Evolutionary conservation across 179 eudicot genomes (phyloP), one percentile per base, ranked within the genome.

Genomic region (Actinidia polygama): DNA sequence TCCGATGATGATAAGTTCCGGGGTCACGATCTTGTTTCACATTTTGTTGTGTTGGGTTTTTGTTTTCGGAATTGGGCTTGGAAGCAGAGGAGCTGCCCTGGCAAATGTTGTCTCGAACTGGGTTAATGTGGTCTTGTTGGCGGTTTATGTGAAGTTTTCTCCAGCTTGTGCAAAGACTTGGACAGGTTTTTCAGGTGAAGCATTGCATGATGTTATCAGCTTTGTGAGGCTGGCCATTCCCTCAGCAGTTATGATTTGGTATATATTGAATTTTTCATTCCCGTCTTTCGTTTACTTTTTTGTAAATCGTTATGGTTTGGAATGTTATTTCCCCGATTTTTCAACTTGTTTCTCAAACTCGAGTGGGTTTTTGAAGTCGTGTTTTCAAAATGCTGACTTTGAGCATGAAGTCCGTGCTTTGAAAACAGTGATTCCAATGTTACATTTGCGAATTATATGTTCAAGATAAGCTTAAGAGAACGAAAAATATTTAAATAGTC

Each of bases 161-260:
- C 75, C 90, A 6, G 68, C 85, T 2, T 92, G 91, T 77, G 26
- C 46, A 1, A 82, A 90, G 64, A 92, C 92, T 3, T 90, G 93
- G 92, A 87, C 93, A 6, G 91, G 92, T n/a, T 87, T 90, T 70
- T 91, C 98, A 3, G 80, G 47, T 40, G 94, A 89, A 71, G 93
- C 92, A 26, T 77, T 91, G 18, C 73, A 77, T 63, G 84, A 84
- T 72, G 21, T 93, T 64, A 75, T 80, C 19, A 49, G 80, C n/a
- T 91, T 92, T 63, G 50, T 93, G 62, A 86, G 58, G 84, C 90
- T 93, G 76, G 92, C 94, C 63, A 78, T 94, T 79, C 92, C 98
- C 78, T 94, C 96, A 0, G 92, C 96, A 49, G 50, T 84, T n/a
- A 94, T 94, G 98, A 89, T 92, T 14, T 94, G 98, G 98, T 89